Conservation (phyloP, 2,329 filamentous ascomycete genomes). For the Aureobasidium sp. region DNA sequence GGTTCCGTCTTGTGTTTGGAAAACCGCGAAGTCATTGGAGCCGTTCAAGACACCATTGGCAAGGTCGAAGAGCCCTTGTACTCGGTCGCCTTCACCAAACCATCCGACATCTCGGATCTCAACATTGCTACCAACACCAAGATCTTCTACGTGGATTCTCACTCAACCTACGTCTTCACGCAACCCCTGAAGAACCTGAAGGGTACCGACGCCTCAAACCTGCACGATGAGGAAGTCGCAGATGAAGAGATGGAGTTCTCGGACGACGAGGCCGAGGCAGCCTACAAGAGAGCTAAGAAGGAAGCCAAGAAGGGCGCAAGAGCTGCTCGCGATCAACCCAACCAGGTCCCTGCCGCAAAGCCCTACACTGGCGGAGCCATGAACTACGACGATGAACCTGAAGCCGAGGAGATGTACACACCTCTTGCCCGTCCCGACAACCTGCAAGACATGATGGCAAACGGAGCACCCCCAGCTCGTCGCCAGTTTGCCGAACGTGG, state of each 20-base stretch:
- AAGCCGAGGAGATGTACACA: constrained; percentile 37
- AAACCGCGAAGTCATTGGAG: constrained; percentile 68
- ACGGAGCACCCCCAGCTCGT: constrained; percentile 29
- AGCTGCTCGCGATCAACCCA: constrained; percentile 8
- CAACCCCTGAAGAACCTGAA: constrained; percentile 69
- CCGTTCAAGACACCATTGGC: constrained; percentile 74
- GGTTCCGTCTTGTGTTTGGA: constrained; percentile 75
- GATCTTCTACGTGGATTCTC: constrained; percentile 69
- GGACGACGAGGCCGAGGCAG: constrained; percentile 84
- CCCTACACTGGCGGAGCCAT: constrained; percentile 24
- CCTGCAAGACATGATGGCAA: constrained; percentile 36
- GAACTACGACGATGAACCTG: constrained; percentile 36
- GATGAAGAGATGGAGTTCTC: constrained; percentile 91
- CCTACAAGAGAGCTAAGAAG: constrained; percentile 28
- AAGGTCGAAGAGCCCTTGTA: constrained; percentile 81
- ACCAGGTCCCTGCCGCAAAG: not conserved
- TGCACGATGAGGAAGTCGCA: constrained; percentile 83
- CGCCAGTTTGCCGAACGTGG: constrained; percentile 28
- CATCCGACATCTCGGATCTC: constrained; percentile 57
- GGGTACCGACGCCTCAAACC: constrained; percentile 87
- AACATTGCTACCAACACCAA: constrained; percentile 60
- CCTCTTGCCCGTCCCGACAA: constrained; percentile 39
- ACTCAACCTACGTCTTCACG: constrained; percentile 81
- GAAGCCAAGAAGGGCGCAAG: constrained; percentile 24
- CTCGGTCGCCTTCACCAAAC: constrained; percentile 63